A percentile compares a stretch with the other conserved stretches of the same genome.
Evolutionary conservation across 75 land plant species (phyloP).

Genomic region (Ceratopteris richardii): DNA sequence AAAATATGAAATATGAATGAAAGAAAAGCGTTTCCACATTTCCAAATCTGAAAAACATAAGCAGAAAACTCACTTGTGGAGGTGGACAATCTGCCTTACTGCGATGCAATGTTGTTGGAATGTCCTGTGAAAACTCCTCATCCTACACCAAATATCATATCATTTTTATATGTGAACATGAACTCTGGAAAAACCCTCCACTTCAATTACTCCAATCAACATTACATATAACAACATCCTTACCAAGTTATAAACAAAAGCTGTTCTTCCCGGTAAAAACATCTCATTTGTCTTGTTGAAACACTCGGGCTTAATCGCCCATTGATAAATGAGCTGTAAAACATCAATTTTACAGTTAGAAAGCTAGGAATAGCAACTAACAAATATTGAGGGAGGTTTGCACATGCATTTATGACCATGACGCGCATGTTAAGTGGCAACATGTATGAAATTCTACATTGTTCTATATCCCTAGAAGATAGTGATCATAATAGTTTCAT

Average conservation of each 20-base stretch:
- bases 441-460: too few relatives aligned
- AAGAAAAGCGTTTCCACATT: not conserved
- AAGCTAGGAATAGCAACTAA: not conserved
- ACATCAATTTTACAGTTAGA: not conserved
- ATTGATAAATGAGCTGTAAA: slow-evolving; percentile 77
- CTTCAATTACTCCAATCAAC: too few relatives aligned
- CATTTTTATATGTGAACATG: too few relatives aligned
- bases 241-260: slow-evolving; percentile 87
- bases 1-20: not conserved
- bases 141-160: slow-evolving; percentile 37
- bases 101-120: slow-evolving; percentile 94
- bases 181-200: too few relatives aligned
- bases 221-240: too few relatives aligned
- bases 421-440: too few relatives aligned
- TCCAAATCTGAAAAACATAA: not conserved
- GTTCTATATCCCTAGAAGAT: too few relatives aligned
- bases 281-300: slow-evolving; percentile 76
- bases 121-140: slow-evolving; percentile 62
- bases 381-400: too few relatives aligned
- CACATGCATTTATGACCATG: too few relatives aligned
- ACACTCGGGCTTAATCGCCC: slow-evolving; percentile 91
- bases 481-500: too few relatives aligned
- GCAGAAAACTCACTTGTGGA: slow-evolving; percentile 51
- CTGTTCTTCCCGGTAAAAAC: slow-evolving; percentile 95
- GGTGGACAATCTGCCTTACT: slow-evolving; percentile 98